Evolutionary conservation across 768 basidiomycete genomes (phyloP).

Genomic region (Kwoniella heveanensis): DNA sequence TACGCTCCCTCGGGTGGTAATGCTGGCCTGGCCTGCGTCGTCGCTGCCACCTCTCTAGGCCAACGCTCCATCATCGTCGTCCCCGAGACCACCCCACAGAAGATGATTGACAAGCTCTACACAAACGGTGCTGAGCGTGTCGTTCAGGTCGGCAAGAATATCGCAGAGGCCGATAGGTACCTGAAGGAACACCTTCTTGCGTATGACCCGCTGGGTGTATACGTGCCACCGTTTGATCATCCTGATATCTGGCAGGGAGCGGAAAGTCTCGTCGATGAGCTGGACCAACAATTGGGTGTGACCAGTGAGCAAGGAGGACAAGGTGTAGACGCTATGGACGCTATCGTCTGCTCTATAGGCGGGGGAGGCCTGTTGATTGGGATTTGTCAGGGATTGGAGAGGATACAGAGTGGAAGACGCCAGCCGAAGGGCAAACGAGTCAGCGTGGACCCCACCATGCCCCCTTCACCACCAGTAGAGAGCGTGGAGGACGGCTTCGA

Average conservation of each 20-base stretch:
- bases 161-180: conserved; percentile 40
- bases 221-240: conserved; percentile 51
- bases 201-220: conserved; percentile 32
- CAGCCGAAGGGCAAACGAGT: not conserved
- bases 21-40: conserved; percentile 42
- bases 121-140: conserved; percentile 38
- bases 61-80: conserved; percentile 41
- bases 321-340: conserved; percentile 25
- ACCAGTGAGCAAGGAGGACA: not conserved
- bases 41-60: conserved; percentile 29
- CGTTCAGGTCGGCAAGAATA: conserved; percentile 28
- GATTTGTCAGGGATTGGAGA: conserved; percentile 36
- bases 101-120: conserved; percentile 35
- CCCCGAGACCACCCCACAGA: conserved; percentile 28
- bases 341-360: conserved; percentile 42
- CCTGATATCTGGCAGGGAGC: conserved; percentile 39
- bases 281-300: conserved; percentile 28
- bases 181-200: conserved; percentile 24
- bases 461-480: not conserved
- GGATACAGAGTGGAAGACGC: not conserved
- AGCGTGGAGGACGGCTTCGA: not conserved
- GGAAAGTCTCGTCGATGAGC: conserved; percentile 40
- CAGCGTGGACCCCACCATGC: not conserved
- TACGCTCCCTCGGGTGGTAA: conserved; percentile 47
- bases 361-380: conserved; percentile 49